Evolutionary conservation across 495 filamentous ascomycete species (phyloP), one percentile per base, ranked within the genome.

Genomic region (Penicillium cosmopolitanum): DNA sequence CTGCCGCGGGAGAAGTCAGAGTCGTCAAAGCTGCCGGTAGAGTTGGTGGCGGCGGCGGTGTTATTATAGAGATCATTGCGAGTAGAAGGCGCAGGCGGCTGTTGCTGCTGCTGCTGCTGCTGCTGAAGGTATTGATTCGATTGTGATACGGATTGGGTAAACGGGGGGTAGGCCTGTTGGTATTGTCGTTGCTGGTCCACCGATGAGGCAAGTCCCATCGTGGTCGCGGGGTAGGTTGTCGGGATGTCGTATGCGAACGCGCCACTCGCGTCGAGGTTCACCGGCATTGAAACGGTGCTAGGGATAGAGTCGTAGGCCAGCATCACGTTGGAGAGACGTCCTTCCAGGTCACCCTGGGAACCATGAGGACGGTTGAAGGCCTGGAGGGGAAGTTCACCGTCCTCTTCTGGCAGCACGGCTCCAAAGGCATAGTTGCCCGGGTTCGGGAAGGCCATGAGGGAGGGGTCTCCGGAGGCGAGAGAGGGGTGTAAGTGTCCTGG

Each of bases 271-370:
- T 68, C 67, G 52, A 73, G 16, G 53, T 48, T 58, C 63, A 75
- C 61, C 2, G 66, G 58, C 59, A 73, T 65, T 6, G 67, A 64
- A 21, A 57, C 56, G 2, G 56, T 16, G 33, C 50, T 62, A 18
- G 66, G 61, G n/a, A 64, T 53, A 9, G 65, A 35, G 34, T 76
- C 70, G 53, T 75, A 77, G 8, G 69, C 48, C 47, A 73, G 53
- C 57, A 73, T 73, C 4, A 66, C 60, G 58, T 67, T 69, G 12
- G 66, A 59, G 25, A 67, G 54, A 21, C 62, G 73, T 25, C 61
- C 63, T 31, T 68, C 69, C 23, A 73, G 25, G 10, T 68, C 61
- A 9, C 51, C 54, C 19, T 61, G 58, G 21, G 35, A 36, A 43
- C 23, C 48, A 33, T 53, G 18, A 34, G 56, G 36, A 11, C 59